Conservation (phyloP, 139 green algal genomes). For the Closterium sp. region DNA sequence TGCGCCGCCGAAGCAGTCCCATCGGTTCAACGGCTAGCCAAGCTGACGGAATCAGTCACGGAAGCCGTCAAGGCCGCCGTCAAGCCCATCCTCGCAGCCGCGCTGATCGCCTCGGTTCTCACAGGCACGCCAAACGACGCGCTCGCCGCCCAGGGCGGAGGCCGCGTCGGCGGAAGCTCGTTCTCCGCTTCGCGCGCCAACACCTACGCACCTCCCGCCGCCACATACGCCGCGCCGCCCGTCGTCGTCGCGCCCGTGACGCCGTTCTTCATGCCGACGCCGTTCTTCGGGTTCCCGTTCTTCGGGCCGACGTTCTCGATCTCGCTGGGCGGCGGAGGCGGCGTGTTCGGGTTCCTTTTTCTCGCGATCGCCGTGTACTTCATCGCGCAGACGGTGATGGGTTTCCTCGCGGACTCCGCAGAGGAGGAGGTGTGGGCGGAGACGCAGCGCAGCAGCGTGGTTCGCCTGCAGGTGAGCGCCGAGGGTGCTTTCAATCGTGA, state of each 20-base stretch:
- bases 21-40: not conserved
- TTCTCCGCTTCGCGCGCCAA: slow-evolving; percentile 8
- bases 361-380: slow-evolving; percentile 10
- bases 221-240: not conserved
- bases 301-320: not conserved
- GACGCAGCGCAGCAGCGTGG: slow-evolving; percentile 1
- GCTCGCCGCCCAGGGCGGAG: slow-evolving; percentile 32
- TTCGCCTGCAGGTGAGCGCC: slow-evolving; percentile 20
- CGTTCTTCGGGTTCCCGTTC: slow-evolving; percentile 21
- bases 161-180: slow-evolving; percentile 38
- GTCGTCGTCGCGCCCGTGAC: not conserved
- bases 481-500: too few relatives aligned
- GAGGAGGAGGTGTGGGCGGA: slow-evolving; percentile 11
- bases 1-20: not conserved
- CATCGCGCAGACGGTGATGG: not conserved
- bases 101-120: slow-evolving; percentile 1
- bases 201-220: slow-evolving; percentile 9
- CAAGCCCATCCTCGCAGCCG: slow-evolving; percentile 2
- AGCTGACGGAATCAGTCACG: not conserved
- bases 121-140: slow-evolving; percentile 1
- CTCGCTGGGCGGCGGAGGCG: slow-evolving; percentile 18
- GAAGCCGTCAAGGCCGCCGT: not conserved
- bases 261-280: slow-evolving; percentile 33
- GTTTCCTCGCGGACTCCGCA: not conserved
- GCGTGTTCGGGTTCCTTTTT: slow-evolving; percentile 11